phyloP scores from a whole-genome alignment of 169 alveolate species.

The Plasmodium gonderi region DNA sequence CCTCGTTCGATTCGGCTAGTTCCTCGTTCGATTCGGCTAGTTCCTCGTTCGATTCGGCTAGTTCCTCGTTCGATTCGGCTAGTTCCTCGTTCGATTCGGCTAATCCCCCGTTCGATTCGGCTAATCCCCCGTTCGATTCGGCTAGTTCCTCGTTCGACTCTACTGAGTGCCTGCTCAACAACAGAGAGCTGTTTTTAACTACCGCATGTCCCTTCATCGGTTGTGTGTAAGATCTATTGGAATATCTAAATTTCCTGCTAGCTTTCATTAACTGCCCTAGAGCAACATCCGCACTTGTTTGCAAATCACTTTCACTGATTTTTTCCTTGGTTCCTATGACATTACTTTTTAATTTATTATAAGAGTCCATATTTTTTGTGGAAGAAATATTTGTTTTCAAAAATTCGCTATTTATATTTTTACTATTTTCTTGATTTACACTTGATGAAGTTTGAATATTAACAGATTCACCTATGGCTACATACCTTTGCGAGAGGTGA shows the following conservation, averaged over 20 bases:
- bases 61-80: background rate
- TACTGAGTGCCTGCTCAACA: background rate
- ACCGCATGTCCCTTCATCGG: background rate
- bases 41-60: background rate
- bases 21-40: no score
- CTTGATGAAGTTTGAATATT: background rate
- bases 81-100: background rate
- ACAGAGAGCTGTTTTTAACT: no score
- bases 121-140: background rate
- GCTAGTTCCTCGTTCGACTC: background rate
- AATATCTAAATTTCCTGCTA: background rate
- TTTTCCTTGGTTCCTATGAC: background rate
- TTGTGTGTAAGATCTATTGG: constrained; percentile 1
- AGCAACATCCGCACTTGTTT: background rate
- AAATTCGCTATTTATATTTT: background rate
- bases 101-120: background rate
- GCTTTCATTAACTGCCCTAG: background rate
- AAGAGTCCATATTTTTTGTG: background rate
- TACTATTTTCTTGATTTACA: background rate
- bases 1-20: background rate
- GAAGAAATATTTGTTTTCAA: constrained; percentile 3
- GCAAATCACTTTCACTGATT: background rate
- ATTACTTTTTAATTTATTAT: background rate
- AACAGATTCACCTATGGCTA: background rate
- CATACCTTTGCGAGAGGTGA: background rate